phyloP scores from a whole-genome alignment of 1,284 basidiomycete species.

The Irpex rosettiformis region DNA sequence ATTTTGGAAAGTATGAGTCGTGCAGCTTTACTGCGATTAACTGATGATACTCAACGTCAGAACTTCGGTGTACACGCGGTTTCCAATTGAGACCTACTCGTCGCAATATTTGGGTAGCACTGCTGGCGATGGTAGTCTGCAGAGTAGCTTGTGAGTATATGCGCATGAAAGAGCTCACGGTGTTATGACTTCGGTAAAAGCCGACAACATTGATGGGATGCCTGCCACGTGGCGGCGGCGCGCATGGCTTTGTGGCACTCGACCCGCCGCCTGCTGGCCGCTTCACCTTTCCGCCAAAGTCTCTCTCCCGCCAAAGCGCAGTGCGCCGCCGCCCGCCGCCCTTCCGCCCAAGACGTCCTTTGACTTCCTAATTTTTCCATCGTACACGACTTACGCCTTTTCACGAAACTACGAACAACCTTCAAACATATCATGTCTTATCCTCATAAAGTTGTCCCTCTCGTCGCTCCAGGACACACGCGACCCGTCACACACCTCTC shows the following conservation, averaged over 20 bases:
- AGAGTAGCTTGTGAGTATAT: no score
- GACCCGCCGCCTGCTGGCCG: background rate
- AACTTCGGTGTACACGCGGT: background rate
- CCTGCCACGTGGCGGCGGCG: constrained; percentile 4
- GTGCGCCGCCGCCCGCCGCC: constrained; percentile 44
- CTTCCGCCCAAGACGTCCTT: constrained; percentile 25
- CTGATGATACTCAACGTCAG: background rate
- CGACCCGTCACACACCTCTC: constrained; percentile 93
- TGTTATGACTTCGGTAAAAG: no score
- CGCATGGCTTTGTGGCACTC: constrained; percentile 1
- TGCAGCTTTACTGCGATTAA: background rate
- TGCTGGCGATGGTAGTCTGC: no score
- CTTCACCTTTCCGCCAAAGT: background rate
- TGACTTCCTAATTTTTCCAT: constrained; percentile 12
- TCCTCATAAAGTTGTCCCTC: constrained; percentile 63
- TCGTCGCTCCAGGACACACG: constrained; percentile 78
- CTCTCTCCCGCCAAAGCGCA: constrained; percentile 43
- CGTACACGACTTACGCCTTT: constrained; percentile 21
- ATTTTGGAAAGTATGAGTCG: no score
- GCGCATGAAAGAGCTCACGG: background rate
- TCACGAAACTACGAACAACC: background rate
- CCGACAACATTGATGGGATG: background rate
- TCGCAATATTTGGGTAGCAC: no score
- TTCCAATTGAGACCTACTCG: no score
- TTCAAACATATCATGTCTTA: constrained; percentile 25